Conservation (phyloP, 345 rosid genomes). For the Bruguiera gymnorhiza region DNA sequence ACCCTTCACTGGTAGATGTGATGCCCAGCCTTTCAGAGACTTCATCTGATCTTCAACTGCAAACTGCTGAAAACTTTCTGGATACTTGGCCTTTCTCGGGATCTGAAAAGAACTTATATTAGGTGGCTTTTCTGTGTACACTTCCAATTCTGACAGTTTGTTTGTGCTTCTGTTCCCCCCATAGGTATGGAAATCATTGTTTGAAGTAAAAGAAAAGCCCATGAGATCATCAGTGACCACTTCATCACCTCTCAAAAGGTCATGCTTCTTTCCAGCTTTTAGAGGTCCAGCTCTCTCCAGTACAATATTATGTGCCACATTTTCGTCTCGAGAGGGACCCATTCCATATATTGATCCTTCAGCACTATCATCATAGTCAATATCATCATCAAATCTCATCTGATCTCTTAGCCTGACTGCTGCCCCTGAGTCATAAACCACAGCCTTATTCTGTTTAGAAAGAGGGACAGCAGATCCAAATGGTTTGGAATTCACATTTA, state of each 20-base stretch:
- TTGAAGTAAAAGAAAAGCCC: conserved; percentile 57
- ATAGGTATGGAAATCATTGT: conserved; percentile 42
- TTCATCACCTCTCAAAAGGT: conserved; percentile 41
- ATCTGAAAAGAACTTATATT: conserved; percentile 30
- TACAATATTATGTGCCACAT: conserved; percentile 24
- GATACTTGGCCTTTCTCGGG: conserved; percentile 41
- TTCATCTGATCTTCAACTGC: conserved; percentile 53
- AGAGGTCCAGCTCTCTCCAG: conserved; percentile 41
- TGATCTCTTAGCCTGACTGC: conserved; percentile 46
- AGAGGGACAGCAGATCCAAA: conserved; percentile 37
- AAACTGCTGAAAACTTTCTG: conserved; percentile 40
- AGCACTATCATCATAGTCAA: conserved; percentile 16
- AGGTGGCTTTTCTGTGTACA: conserved; percentile 29
- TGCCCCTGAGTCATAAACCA: conserved; percentile 42
- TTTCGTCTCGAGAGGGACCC: conserved; percentile 47
- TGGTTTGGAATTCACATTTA: conserved; percentile 47
- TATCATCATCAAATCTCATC: conserved; percentile 39
- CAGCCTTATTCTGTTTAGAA: conserved; percentile 39
- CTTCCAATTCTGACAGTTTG: conserved; percentile 35
- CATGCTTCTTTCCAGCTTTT: conserved; percentile 56
- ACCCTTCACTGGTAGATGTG: conserved; percentile 38
- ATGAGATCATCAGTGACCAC: conserved; percentile 38
- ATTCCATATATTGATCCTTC: conserved; percentile 64
- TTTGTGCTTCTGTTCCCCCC: conserved; percentile 36
- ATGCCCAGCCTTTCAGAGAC: conserved; percentile 44